These are phyloP conservation scores for Huntiella decipiens DNA, from an alignment of 2,329 filamentous ascomycete genomes.

Conservation along the genomic window DNA sequence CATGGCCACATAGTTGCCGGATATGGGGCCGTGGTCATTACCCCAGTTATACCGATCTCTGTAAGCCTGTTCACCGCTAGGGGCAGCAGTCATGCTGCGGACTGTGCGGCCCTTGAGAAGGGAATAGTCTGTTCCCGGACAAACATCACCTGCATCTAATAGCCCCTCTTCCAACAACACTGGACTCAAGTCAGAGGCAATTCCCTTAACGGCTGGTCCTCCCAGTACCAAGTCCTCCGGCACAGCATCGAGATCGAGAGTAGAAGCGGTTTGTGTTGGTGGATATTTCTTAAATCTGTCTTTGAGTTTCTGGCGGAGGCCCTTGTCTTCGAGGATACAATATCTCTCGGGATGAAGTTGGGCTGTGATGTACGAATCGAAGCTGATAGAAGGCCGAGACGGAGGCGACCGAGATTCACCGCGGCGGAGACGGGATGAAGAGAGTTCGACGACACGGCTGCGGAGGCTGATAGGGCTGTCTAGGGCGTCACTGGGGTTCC, in stretches of 20 bases:
- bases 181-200: slow-evolving; percentile 6
- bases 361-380: slow-evolving; percentile 8
- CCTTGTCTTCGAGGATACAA: slow-evolving; percentile 9
- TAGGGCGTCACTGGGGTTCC: slow-evolving; percentile 1
- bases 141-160: slow-evolving; percentile 3
- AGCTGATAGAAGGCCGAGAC: slow-evolving; percentile 6
- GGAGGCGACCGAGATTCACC: slow-evolving; percentile 8
- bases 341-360: slow-evolving; percentile 8
- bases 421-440: slow-evolving; percentile 8
- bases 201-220: slow-evolving; percentile 8
- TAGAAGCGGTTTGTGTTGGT: neutral
- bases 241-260: neutral
- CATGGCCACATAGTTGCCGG: slow-evolving; percentile 10
- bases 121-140: neutral
- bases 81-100: slow-evolving; percentile 1
- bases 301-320: slow-evolving; percentile 9
- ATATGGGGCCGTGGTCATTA: slow-evolving; percentile 7
- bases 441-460: slow-evolving; percentile 9
- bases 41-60: slow-evolving; percentile 9
- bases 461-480: slow-evolving; percentile 8
- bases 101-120: slow-evolving; percentile 6
- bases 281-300: slow-evolving; percentile 9
- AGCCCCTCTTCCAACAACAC: slow-evolving; percentile 7
- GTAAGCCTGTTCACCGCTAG: slow-evolving; percentile 1
- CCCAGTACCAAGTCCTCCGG: slow-evolving; percentile 8